Percentiles rank a stretch among this genome's conserved stretches.
These are phyloP conservation scores for Diaporthe caulivora DNA, from an alignment of 2,329 filamentous ascomycete genomes.

Conservation along the genomic window DNA sequence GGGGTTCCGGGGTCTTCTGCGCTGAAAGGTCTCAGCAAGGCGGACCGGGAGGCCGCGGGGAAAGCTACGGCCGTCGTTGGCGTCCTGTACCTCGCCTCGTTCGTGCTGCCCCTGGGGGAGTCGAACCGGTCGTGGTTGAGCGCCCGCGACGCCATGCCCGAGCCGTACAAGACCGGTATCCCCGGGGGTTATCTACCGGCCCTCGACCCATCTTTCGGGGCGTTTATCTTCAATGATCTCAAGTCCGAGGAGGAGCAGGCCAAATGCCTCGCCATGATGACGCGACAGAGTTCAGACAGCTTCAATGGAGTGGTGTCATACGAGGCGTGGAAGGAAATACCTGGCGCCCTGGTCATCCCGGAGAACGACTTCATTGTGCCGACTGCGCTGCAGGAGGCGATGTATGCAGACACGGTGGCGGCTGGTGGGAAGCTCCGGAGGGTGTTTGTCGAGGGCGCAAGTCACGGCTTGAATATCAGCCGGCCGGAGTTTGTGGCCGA, in stretches of 20 bases:
- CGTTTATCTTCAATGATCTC: slow-evolving; percentile 34
- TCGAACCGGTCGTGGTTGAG: slow-evolving; percentile 29
- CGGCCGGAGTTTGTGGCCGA: slow-evolving; percentile 29
- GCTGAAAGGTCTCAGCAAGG: slow-evolving; percentile 45
- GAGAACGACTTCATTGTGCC: slow-evolving; percentile 38
- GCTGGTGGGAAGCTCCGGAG: slow-evolving; percentile 38
- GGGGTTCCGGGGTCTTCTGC: slow-evolving; percentile 48
- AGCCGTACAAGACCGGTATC: slow-evolving; percentile 23
- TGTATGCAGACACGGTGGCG: slow-evolving; percentile 36
- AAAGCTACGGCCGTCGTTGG: slow-evolving; percentile 47
- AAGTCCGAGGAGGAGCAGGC: slow-evolving; percentile 4
- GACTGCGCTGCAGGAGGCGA: slow-evolving; percentile 34
- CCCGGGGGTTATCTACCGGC: slow-evolving; percentile 38
- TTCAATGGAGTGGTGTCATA: slow-evolving; percentile 38
- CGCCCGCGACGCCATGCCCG: background rate
- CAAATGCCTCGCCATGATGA: slow-evolving; percentile 21
- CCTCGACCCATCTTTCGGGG: background rate
- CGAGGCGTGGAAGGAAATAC: slow-evolving; percentile 41
- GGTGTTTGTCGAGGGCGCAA: slow-evolving; percentile 28
- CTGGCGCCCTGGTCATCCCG: slow-evolving; percentile 36
- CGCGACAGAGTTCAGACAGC: slow-evolving; percentile 40
- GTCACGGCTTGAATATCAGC: slow-evolving; percentile 26
- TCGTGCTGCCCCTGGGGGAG: slow-evolving; percentile 36
- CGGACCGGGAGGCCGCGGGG: slow-evolving; percentile 43
- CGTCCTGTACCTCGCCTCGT: slow-evolving; percentile 46